These are phyloP conservation scores for Lasiodiplodia sp. DNA, from an alignment of 2,329 filamentous ascomycete species.

Conservation along the genomic window DNA sequence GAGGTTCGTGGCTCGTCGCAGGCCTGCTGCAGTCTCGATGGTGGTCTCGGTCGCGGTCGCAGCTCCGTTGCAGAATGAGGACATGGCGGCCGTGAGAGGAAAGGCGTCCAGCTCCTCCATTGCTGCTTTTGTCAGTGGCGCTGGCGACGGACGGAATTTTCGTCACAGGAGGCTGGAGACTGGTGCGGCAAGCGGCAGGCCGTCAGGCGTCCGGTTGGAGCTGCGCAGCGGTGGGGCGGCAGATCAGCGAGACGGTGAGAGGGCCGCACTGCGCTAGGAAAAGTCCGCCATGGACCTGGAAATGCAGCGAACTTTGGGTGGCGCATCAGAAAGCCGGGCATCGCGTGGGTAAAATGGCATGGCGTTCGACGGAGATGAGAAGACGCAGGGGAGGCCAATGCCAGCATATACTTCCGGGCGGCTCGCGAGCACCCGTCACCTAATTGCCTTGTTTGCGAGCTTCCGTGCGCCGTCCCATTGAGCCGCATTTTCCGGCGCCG, in stretches of 20 bases:
- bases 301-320: not conserved
- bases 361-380: slow-evolving; percentile 9
- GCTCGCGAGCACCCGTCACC: slow-evolving; percentile 19
- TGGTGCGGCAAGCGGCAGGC: not conserved
- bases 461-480: not conserved
- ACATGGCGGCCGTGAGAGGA: not conserved
- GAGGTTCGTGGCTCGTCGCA: slow-evolving; percentile 14
- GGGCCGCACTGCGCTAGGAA: slow-evolving; percentile 6
- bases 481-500: slow-evolving; percentile 13
- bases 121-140: not conserved
- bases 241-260: slow-evolving; percentile 31
- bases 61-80: not conserved
- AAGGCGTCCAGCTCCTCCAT: not conserved
- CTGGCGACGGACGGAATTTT: slow-evolving; percentile 6
- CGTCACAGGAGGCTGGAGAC: slow-evolving; percentile 10
- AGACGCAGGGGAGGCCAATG: slow-evolving; percentile 12
- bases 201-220: slow-evolving; percentile 1
- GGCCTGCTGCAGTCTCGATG: not conserved
- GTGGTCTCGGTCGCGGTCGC: slow-evolving; percentile 1
- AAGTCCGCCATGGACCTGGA: not conserved
- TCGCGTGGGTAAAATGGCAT: slow-evolving; percentile 11
- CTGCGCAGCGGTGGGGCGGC: slow-evolving; percentile 31
- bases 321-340: not conserved
- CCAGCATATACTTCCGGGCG: slow-evolving; percentile 21
- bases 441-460: slow-evolving; percentile 8